These are phyloP conservation scores for Syncephalastrum monosporum DNA, from an alignment of 371 early-diverging fungal genomes.

Conservation along the genomic window DNA sequence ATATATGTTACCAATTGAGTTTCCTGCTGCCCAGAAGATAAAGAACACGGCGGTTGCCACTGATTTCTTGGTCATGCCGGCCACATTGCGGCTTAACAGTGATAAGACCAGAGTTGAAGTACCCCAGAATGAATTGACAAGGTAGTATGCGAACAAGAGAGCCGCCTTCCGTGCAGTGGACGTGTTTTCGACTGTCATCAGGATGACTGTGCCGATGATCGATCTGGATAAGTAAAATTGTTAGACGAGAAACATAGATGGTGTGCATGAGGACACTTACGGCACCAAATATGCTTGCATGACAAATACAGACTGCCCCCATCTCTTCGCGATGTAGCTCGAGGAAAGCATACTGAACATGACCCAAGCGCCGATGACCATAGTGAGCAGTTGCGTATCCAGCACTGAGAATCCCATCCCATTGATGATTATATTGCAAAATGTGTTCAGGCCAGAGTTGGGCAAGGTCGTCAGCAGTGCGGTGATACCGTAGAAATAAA, in stretches of 20 bases:
- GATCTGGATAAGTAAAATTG: slow-evolving; percentile 4
- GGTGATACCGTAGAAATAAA: slow-evolving; percentile 18
- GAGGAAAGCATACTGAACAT: slow-evolving; percentile 18
- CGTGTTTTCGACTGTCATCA: slow-evolving; percentile 20
- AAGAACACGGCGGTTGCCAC: slow-evolving; percentile 22
- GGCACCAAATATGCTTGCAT: slow-evolving; percentile 21
- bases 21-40: slow-evolving; percentile 26
- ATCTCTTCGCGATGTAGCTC: slow-evolving; percentile 18
- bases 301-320: slow-evolving; percentile 15
- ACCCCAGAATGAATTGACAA: slow-evolving; percentile 24
- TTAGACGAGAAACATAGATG: background rate
- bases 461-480: slow-evolving; percentile 21
- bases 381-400: slow-evolving; percentile 23
- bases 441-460: slow-evolving; percentile 23
- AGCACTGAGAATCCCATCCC: slow-evolving; percentile 26
- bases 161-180: slow-evolving; percentile 19
- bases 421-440: slow-evolving; percentile 23
- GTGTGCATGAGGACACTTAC: background rate
- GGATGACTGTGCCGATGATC: slow-evolving; percentile 17
- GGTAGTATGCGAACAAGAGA: slow-evolving; percentile 21
- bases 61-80: slow-evolving; percentile 26
- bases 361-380: slow-evolving; percentile 25
- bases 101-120: slow-evolving; percentile 20
- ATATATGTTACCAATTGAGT: slow-evolving; percentile 20
- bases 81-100: slow-evolving; percentile 20